A percentile compares a stretch with the other conserved stretches of the same genome.
Conservation (phyloP, 768 basidiomycete genomes). For the Rubroboletus satanas region DNA sequence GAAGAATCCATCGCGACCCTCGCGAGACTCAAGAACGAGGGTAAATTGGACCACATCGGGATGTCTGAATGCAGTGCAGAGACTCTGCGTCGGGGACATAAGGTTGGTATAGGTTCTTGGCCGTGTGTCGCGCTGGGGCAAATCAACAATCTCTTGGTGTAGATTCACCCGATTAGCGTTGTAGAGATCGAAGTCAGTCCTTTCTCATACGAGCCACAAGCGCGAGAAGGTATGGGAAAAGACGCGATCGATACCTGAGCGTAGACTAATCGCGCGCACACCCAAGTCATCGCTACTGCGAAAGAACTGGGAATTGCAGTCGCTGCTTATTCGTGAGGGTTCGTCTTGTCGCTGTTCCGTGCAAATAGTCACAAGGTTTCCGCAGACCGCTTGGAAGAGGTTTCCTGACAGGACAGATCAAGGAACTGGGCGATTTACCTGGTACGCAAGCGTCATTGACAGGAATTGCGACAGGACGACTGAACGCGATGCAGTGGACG, state of each 20-base stretch:
- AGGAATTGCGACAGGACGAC: neutral
- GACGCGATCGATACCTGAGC: neutral
- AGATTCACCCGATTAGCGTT: slow-evolving; percentile 54
- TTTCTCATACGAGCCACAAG: slow-evolving; percentile 52
- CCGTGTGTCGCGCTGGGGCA: neutral
- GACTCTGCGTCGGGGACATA: slow-evolving; percentile 41
- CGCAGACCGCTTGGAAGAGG: slow-evolving; percentile 49
- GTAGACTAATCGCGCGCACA: neutral
- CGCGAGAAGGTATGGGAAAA: slow-evolving; percentile 36
- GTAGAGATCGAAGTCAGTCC: slow-evolving; percentile 68
- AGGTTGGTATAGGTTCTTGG: slow-evolving; percentile 4
- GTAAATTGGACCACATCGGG: slow-evolving; percentile 50
- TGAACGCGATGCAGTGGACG: slow-evolving; percentile 32
- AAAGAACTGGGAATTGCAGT: slow-evolving; percentile 52
- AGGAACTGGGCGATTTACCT: slow-evolving; percentile 33
- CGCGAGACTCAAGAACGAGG: slow-evolving; percentile 30
- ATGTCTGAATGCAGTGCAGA: slow-evolving; percentile 50
- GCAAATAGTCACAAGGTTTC: neutral
- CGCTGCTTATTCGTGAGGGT: slow-evolving; percentile 52
- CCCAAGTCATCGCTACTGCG: slow-evolving; percentile 50
- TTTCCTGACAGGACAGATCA: slow-evolving; percentile 48
- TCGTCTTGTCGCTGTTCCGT: neutral
- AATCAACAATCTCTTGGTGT: neutral
- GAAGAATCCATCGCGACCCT: slow-evolving; percentile 47
- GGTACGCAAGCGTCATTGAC: slow-evolving; percentile 12